Base-by-base conservation (phyloP, 345 rosid genomes). In the Boechera stricta region DNA sequence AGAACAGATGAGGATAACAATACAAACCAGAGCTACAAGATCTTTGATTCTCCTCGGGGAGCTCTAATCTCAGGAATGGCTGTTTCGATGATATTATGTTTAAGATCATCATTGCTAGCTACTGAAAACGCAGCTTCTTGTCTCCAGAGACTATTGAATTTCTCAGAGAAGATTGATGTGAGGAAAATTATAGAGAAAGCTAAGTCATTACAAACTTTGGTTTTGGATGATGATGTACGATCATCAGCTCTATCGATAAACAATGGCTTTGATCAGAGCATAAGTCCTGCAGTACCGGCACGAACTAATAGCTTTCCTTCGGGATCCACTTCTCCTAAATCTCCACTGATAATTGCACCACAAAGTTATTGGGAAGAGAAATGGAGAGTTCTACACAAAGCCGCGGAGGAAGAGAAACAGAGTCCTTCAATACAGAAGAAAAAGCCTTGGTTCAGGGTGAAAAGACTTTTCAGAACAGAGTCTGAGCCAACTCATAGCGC, bases 311-410 rank as follows among this genome's bases (percentile, higher is more conserved):
- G 77, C 68, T 81, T 84, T 75, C 76, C 91, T 48, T 86, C 82
- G 5, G 97, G 81, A 35, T 83, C 87, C 41, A 29, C 80, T 76
- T 87, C 92, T 63, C 92, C 90, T 4, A 87, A 79, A 81, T 85
- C 89, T 70, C 91, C 97, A 24, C 67, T 84, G 64, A 84, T 64
- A 60, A 73, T 73, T 73, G 85, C 89, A 58, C 94, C 90, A 28
- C 90, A 90, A 54, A 92, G 94, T 81, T 94, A 94, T 28, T 94
- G 98, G 98, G 98, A 94, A 80, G 98, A 87, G 80, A 89, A 83
- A 77, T 94, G 98, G 98, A 87, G 94, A 83, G 86, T 82, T 63
- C 49, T 84, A 66, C 89, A 89, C 73, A 81, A 89, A 65, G 87
- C 87, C n/a, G 97, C 87, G 31, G 90, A 90, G 76, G 89, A 90